phyloP scores from a whole-genome alignment of 306 rosid species.

The Inga laurina region DNA sequence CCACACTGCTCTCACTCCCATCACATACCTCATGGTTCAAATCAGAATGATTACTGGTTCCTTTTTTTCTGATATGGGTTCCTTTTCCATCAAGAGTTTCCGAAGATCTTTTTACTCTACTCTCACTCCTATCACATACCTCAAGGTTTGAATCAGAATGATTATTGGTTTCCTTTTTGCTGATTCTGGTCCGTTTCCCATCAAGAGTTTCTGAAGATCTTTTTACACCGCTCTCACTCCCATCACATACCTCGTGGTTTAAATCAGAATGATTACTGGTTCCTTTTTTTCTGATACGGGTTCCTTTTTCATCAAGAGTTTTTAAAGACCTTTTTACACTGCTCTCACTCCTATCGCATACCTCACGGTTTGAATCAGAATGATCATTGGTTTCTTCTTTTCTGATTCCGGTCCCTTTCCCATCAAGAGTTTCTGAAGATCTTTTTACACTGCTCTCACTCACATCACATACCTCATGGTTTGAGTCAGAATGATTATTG shows the following conservation, averaged over 20 bases:
- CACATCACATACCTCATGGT: constrained; percentile 3
- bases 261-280: constrained; percentile 4
- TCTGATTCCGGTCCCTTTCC: neutral
- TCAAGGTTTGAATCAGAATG: neutral
- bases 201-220: neutral
- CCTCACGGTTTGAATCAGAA: constrained; percentile 1
- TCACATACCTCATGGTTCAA: neutral
- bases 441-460: constrained; percentile 23
- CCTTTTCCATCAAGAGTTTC: constrained; percentile 18
- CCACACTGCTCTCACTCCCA: constrained; percentile 32
- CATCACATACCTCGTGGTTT: constrained; percentile 4
- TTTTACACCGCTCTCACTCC: constrained; percentile 24
- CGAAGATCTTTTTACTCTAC: neutral
- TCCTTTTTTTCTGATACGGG: neutral
- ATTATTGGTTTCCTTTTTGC: neutral
- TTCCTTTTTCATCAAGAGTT: constrained; percentile 19
- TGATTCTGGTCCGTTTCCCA: neutral
- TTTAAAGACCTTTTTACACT: neutral
- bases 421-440: constrained; percentile 15
- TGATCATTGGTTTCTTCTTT: neutral
- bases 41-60: constrained; percentile 13
- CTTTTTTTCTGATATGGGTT: neutral
- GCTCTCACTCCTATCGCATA: constrained; percentile 22
- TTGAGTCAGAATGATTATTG: constrained; percentile 7
- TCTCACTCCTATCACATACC: constrained; percentile 19